Evolutionary conservation across 2,329 filamentous ascomycete genomes (phyloP).

Genomic region (Aspergillus fijiensis): DNA sequence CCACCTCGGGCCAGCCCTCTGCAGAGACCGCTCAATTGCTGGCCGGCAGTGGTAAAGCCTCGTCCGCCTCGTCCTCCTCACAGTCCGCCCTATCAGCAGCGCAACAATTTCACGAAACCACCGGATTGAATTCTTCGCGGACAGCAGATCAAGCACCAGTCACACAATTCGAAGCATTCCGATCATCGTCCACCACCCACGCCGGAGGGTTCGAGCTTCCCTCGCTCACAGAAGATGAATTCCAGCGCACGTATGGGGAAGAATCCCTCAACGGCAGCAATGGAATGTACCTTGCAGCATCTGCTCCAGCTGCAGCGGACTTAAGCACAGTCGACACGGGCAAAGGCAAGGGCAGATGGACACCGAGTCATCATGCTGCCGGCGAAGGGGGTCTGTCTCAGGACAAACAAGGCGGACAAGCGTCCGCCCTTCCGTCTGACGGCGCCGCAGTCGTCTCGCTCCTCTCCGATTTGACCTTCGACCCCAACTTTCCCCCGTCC

Average conservation of each 20-base stretch:
- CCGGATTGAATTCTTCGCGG: slow-evolving; percentile 12
- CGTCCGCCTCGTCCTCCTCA: slow-evolving; percentile 17
- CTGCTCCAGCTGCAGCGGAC: not conserved
- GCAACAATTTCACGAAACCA: slow-evolving; percentile 16
- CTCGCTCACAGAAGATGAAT: slow-evolving; percentile 23
- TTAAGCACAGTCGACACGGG: not conserved
- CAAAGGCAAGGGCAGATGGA: slow-evolving; percentile 5
- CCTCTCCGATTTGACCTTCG: slow-evolving; percentile 35
- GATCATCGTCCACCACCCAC: slow-evolving; percentile 16
- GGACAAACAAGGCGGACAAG: slow-evolving; percentile 2
- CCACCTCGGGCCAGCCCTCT: slow-evolving; percentile 17
- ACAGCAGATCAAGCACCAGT: slow-evolving; percentile 1
- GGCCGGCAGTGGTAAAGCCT: slow-evolving; percentile 24
- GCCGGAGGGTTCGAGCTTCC: slow-evolving; percentile 21
- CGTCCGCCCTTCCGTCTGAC: slow-evolving; percentile 30
- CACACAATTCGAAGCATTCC: slow-evolving; percentile 23
- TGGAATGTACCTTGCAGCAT: not conserved
- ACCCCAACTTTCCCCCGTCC: slow-evolving; percentile 25
- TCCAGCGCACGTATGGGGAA: slow-evolving; percentile 20
- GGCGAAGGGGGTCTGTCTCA: not conserved
- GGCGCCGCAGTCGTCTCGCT: slow-evolving; percentile 45
- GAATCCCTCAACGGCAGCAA: slow-evolving; percentile 1
- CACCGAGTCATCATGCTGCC: not conserved
- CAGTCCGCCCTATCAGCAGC: slow-evolving; percentile 21
- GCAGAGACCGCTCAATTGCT: slow-evolving; percentile 24